Evolutionary conservation across 2,329 filamentous ascomycete genomes (phyloP), one percentile per base, ranked within the genome.

Genomic region (Penicillium freii): DNA sequence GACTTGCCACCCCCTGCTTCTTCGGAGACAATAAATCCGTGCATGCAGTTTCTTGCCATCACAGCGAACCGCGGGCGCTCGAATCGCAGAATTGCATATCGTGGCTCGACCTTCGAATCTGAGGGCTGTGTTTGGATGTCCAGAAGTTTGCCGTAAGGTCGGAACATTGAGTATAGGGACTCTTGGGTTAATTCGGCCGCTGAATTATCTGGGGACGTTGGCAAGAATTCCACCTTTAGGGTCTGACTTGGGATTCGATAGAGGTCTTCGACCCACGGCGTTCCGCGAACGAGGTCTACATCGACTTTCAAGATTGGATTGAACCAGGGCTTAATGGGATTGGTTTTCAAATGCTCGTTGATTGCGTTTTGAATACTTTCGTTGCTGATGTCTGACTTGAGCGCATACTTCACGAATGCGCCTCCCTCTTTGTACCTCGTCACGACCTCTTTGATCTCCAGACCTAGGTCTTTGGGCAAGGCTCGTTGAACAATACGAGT

Each of bases 191-290:
- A 77, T 66, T 96, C 92, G 7, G 87, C 85, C 0, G 87, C 87
- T 54, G 87, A 81, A 1, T 80, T 82, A n/a, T 90, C 91, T 0
- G 90, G 83, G 27, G 83, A 82, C 0, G 85, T 83, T 4, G 92
- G 85, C 8, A 93, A 82, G 62, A 97, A 97, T 69, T 97, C 93
- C 23, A 97, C 86, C 65, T 86, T 89, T 38, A 99, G 69, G 29
- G 90, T 82, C 40, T 81, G 81, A 56, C 87, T 91, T 0, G 94
- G 94, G 50, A 92, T 87, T 7, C 92, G 85, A 65, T 91, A 89
- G 29, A 99, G 78, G 71, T 99, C 94, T 69, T 97, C 94, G 3
- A 97, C 83, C 94, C 94, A 99, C 0, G 94, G 94, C 23, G 87
- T 85, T 10, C 94, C 94, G 54, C 85, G 81, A 2, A 99, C 94